These are phyloP conservation scores for Camellia japonica DNA, from an alignment of 148 eudicot genomes.

Conservation along the genomic window DNA sequence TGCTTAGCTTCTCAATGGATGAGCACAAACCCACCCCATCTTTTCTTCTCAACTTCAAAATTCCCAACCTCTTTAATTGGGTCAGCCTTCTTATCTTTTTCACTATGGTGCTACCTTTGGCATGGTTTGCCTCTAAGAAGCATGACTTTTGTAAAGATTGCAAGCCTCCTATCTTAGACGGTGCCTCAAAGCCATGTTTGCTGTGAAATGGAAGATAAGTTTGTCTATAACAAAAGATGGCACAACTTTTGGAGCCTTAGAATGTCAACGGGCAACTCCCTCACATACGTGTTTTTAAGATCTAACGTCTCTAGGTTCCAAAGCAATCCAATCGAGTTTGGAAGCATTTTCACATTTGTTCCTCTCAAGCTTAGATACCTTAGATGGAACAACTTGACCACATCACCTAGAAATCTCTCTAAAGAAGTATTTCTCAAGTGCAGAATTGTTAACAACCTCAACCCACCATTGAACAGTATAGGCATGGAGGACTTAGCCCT, in stretches of 20 bases:
- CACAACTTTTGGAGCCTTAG: constrained; percentile 13
- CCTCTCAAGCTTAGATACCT: not conserved
- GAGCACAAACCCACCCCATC: constrained; percentile 21
- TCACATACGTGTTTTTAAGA: not conserved
- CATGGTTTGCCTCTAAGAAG: constrained; percentile 6
- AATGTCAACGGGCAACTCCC: constrained; percentile 23
- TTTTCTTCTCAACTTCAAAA: constrained; percentile 19
- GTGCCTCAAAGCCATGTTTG: constrained; percentile 7
- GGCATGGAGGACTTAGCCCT: no score
- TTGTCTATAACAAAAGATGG: constrained; percentile 14
- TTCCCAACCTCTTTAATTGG: constrained; percentile 18
- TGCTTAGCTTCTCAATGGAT: constrained; percentile 20
- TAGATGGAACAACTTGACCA: constrained; percentile 7
- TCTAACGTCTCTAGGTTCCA: constrained; percentile 8
- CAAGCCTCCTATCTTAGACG: not conserved
- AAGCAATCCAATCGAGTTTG: constrained; percentile 7
- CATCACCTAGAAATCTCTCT: not conserved
- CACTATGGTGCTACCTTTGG: not conserved
- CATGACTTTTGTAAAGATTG: not conserved
- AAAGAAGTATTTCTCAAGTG: not conserved
- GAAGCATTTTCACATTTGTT: not conserved
- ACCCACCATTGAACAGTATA: not conserved
- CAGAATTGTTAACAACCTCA: constrained; percentile 3
- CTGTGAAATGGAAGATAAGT: no score
- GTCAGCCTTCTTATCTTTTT: constrained; percentile 18